Evolutionary conservation across 1,284 basidiomycete species (phyloP).

Genomic region (Ganoderma sinense): DNA sequence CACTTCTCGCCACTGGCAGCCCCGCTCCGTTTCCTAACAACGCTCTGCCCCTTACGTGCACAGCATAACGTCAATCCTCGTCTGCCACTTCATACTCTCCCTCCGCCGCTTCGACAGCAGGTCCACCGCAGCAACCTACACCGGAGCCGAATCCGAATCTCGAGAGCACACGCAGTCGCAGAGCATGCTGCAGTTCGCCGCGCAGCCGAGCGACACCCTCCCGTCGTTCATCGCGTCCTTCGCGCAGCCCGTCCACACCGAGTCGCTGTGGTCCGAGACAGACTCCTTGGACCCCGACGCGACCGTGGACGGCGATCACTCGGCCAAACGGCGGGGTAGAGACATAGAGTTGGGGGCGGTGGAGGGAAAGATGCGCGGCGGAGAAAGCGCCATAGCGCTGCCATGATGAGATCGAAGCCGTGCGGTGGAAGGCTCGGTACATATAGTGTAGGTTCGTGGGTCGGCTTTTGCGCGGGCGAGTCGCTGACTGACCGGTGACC

Average conservation of each 20-base stretch:
- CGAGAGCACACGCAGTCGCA: neutral
- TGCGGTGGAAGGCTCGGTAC: neutral
- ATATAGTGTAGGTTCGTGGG: neutral
- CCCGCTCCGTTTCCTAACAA: neutral
- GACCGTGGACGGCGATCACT: neutral
- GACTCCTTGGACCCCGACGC: neutral
- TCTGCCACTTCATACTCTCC: neutral
- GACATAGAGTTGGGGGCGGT: neutral
- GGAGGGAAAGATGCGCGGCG: neutral
- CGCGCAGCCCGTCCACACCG: neutral
- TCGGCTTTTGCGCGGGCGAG: neutral
- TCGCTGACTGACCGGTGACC: neutral
- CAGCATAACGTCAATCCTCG: constrained; percentile 1
- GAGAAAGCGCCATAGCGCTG: neutral
- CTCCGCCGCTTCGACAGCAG: neutral
- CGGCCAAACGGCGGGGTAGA: neutral
- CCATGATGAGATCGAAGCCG: neutral
- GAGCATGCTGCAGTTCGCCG: neutral
- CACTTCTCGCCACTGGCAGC: neutral
- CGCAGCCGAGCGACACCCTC: neutral
- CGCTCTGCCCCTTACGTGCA: neutral
- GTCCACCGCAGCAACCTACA: neutral
- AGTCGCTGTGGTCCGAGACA: neutral
- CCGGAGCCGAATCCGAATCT: neutral
- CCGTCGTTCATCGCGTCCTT: neutral